Base-by-base conservation (phyloP, 768 basidiomycete species). In the Termitomyces sp. region DNA sequence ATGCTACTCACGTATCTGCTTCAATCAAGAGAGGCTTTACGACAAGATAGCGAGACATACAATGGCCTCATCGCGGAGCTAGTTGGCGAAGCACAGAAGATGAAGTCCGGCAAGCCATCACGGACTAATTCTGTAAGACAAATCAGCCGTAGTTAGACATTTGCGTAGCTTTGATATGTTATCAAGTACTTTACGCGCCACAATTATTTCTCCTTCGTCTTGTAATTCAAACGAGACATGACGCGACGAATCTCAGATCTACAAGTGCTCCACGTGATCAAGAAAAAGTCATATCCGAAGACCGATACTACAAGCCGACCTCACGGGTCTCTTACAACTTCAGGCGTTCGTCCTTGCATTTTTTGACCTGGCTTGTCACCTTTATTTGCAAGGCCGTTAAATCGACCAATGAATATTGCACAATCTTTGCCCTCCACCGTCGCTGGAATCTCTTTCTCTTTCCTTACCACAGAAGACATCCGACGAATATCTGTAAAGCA, bases 401-500 rank as follows among this genome's bases (percentile, higher is more conserved):
- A 31, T 51, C 56, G 49, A 64, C 57, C 56, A 93, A n/a, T 98
- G 96, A 95, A 99, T 73, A 90, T 96, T 73, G 81, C 94, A 5
- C 83, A 90, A 64, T 88, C 95, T 13, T 72, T 98, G 44, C 88
- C 93, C n/a, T 88, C 94, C 0, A 84, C 86, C 31, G 87, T 95
- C 60, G 74, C 85, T 55, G 88, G 89, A 61, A 74, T 98, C 59
- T 93, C 94, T 9, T 99, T 99, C 72, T 94, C 94, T 1, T 96
- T 94, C 71, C 85, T 99, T 52, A 84, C 89, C 16, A 77, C 92
- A 15, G 81, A 90, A 64, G 95, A 99, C 72, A 81, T 98, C 67
- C 85, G 90, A 46, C 84, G 89, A 57, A 93, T 98, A 68, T 96
- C 94, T n/a, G 96, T 98, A 68, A 95, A 97, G 75, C 93, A 97